Evolutionary conservation across 768 basidiomycete species (phyloP).

Genomic region (Suillus discolor): DNA sequence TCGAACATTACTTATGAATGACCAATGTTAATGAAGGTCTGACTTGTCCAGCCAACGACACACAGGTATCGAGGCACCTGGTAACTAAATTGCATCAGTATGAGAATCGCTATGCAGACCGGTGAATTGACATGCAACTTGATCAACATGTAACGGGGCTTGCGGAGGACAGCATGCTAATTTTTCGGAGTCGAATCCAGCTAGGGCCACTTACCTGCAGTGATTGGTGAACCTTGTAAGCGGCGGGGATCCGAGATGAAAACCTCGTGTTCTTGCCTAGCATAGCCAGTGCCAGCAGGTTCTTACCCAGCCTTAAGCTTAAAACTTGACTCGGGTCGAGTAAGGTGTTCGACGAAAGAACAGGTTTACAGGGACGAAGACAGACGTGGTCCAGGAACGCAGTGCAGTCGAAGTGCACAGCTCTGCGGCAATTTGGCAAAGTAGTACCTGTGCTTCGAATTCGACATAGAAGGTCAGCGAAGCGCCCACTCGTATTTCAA

Average conservation of each 20-base stretch:
- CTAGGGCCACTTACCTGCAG: background rate
- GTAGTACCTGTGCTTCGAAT: conserved; percentile 1
- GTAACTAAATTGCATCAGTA: background rate
- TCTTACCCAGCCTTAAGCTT: conserved; percentile 1
- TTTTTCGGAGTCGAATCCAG: background rate
- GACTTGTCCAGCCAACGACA: background rate
- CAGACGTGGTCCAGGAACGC: background rate
- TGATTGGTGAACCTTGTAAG: background rate
- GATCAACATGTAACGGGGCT: background rate
- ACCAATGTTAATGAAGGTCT: background rate
- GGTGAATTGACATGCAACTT: no score
- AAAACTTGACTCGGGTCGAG: background rate
- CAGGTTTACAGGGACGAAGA: background rate
- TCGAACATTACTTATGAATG: background rate
- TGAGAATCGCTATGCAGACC: background rate
- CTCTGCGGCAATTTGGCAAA: background rate
- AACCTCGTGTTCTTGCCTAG: conserved; percentile 1
- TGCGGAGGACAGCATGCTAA: background rate
- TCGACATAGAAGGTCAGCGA: conserved; percentile 2
- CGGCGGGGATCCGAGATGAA: conserved; percentile 6
- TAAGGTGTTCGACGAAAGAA: no score
- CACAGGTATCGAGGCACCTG: background rate
- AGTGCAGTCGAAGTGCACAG: background rate
- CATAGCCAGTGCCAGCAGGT: background rate
- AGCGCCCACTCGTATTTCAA: background rate